Conservation (phyloP, 768 basidiomycete genomes). For the Ephemerocybe angulata region DNA sequence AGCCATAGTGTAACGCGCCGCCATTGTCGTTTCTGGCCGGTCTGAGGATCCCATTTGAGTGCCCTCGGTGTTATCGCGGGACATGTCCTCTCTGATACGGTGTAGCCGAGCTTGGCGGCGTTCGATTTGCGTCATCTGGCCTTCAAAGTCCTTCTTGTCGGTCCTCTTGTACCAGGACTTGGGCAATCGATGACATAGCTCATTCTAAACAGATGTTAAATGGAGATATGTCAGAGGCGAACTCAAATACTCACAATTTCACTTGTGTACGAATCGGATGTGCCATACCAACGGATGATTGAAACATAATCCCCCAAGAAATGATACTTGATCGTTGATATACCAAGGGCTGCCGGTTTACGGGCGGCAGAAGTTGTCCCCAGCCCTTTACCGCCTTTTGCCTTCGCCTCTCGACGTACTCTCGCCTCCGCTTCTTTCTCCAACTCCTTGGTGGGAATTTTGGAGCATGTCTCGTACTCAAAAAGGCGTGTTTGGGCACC, state of each 20-base stretch:
- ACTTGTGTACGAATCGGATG: conserved; percentile 35
- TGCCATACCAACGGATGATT: conserved; percentile 24
- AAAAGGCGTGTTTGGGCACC: neutral
- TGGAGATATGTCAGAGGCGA: too few species aligned
- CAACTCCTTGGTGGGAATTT: neutral
- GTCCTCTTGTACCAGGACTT: neutral
- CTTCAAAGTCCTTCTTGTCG: neutral
- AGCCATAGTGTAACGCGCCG: too few species aligned
- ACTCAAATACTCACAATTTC: conserved; percentile 28
- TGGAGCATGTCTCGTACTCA: neutral
- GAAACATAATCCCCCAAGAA: conserved; percentile 29
- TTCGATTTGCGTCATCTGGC: neutral
- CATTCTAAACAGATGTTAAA: neutral
- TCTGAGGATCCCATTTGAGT: too few species aligned
- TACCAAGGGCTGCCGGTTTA: conserved; percentile 17
- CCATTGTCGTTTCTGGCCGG: too few species aligned
- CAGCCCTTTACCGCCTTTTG: neutral
- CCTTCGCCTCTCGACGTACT: neutral
- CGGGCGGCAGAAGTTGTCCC: neutral
- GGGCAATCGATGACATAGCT: neutral
- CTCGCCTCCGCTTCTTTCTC: neutral
- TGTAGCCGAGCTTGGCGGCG: neutral
- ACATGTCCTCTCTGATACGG: too few species aligned
- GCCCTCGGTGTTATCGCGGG: too few species aligned
- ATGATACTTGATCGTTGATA: conserved; percentile 31